These are phyloP conservation scores for Brachypodium distachyon DNA, from an alignment of 202 grass and related monocot species.

Conservation along the genomic window DNA sequence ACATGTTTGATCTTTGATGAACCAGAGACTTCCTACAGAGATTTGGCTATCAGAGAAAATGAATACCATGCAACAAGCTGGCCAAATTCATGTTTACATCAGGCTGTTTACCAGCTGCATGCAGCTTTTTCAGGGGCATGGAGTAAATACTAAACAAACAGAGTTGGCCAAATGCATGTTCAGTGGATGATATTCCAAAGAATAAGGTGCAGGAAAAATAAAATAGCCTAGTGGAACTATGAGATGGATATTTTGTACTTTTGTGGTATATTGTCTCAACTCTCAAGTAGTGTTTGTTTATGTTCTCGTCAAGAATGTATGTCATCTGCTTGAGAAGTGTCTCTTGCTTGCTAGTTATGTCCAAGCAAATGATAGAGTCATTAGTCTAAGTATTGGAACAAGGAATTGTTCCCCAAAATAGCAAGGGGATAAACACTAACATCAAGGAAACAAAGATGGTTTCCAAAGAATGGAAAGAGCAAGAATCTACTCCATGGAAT, in stretches of 20 bases:
- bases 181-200: constrained; percentile 7
- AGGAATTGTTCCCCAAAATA: constrained; percentile 37
- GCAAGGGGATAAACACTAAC: constrained; percentile 34
- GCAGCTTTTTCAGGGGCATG: background rate
- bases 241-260: constrained; percentile 22
- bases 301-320: constrained; percentile 10
- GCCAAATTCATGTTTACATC: background rate
- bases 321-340: background rate
- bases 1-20: background rate
- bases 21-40: background rate
- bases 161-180: constrained; percentile 5
- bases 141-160: background rate
- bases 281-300: constrained; percentile 27
- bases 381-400: constrained; percentile 20
- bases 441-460: constrained; percentile 8
- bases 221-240: constrained; percentile 15
- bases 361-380: constrained; percentile 27
- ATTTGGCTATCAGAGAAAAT: background rate
- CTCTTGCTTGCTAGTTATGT: background rate
- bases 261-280: background rate
- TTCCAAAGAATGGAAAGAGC: constrained; percentile 38
- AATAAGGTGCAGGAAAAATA: background rate
- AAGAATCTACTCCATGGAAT: constrained; percentile 27
- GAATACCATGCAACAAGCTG: background rate
- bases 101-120: background rate